Evolutionary conservation across 139 green algal species (phyloP).

Genomic region (Haematococcus sp.): DNA sequence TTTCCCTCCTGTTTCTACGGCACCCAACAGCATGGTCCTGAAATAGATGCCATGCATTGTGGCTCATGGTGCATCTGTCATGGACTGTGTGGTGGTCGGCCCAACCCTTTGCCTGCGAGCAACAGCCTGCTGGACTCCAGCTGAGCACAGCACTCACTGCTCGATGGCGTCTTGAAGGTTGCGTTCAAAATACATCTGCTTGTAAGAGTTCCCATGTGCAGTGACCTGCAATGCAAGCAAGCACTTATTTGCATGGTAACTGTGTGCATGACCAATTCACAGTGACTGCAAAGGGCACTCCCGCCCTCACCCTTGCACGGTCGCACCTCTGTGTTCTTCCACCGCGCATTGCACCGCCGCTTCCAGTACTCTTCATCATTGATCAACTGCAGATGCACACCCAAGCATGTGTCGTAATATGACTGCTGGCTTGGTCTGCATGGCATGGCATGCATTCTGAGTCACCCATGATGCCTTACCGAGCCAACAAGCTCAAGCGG

Average conservation of each 20-base stretch:
- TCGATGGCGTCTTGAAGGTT: constrained; percentile 73
- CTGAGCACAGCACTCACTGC: constrained; percentile 35
- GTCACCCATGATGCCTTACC: constrained; percentile 24
- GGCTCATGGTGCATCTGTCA: not conserved
- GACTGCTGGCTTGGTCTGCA: no score
- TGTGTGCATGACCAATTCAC: constrained; percentile 7
- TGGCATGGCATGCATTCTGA: no score
- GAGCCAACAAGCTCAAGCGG: constrained; percentile 70
- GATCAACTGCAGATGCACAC: constrained; percentile 37
- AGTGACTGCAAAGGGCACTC: no score
- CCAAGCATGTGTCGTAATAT: not conserved
- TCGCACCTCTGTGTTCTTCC: constrained; percentile 69
- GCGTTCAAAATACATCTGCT: constrained; percentile 84
- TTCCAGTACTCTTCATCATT: constrained; percentile 77
- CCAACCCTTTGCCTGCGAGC: no score
- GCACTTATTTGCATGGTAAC: not conserved
- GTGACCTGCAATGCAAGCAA: constrained; percentile 18
- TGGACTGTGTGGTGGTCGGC: no score
- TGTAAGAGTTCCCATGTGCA: constrained; percentile 69
- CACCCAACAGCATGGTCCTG: no score
- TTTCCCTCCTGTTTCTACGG: no score
- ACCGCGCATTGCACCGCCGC: constrained; percentile 44
- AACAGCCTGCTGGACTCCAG: no score
- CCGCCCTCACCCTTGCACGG: no score
- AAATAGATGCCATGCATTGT: no score